Base-by-base conservation (phyloP, 2,329 filamentous ascomycete genomes). In the Clonostachys rosea region DNA sequence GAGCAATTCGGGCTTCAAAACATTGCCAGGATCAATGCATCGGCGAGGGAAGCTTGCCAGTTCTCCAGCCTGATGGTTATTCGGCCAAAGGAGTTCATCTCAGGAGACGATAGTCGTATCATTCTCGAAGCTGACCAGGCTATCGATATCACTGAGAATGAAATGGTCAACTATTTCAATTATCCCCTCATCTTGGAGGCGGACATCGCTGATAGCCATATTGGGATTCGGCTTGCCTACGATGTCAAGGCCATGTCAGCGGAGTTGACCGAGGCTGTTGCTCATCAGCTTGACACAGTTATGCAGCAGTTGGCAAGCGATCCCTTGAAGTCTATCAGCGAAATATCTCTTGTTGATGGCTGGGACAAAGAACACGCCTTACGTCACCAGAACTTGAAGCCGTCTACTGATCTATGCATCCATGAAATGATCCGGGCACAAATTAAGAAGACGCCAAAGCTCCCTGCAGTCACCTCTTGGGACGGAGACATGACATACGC, bases 391-490 rank as follows among this genome's bases (percentile, higher is more conserved):
- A 24, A 43, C 42, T 14, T 40, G 12, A 40, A 43, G 45, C 34
- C 33, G 6, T 11, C 42, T 5, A 34, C 24, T n/a, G 24, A 43
- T 12, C 5, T 16, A 13, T 33, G 18, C 9, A 43, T 43, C 24
- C 42, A 43, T 16, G 17, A 13, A 14, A 34, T 24, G 42, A 24
- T 43, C n/a, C 13, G 34, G 17, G 12, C 24, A 3, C 17, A 43
- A 13, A 33, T 33, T 16, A 33, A 43, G 16, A 33, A 13, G 12
- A 18, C 24, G 13, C 42, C 42, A 14, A 7, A 20, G 16, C 17
- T 33, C 42, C 52, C 57, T 6, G 70, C 71, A 20, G 62, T 73
- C 33, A 55, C 66, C 41, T 69, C 70, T 3, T 73, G 69, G 69
- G 70, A 73, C 47, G 70, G 70, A 50, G 18, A 20, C 34, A 18